Conservation (phyloP, 2,329 filamentous ascomycete species). For the Lachnellula hyalina region DNA sequence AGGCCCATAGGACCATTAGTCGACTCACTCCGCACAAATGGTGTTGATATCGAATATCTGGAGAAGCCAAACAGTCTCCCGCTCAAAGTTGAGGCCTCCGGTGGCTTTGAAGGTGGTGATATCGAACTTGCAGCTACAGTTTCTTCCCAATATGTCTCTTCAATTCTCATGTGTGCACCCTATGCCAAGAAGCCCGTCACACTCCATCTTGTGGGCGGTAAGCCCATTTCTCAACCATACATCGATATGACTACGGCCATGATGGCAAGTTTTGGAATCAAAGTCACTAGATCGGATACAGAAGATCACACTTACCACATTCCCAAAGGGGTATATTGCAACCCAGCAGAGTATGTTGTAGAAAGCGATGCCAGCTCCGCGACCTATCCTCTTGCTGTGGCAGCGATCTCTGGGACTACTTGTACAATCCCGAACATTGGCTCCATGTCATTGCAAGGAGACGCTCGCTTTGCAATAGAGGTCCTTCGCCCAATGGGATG, state of each 20-base stretch:
- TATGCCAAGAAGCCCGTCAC: conserved; percentile 95
- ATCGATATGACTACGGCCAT: conserved; percentile 99
- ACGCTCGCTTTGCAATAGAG: conserved; percentile 88
- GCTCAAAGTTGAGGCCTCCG: conserved; percentile 73
- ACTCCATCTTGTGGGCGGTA: conserved; percentile 85
- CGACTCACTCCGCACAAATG: conserved; percentile 81
- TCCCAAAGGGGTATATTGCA: conserved; percentile 75
- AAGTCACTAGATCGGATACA: conserved; percentile 67
- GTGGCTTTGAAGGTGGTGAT: conserved; percentile 76
- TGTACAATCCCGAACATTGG: conserved; percentile 97
- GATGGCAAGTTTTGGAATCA: conserved; percentile 89
- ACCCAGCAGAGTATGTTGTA: conserved; percentile 79
- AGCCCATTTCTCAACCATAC: conserved; percentile 93
- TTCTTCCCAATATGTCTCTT: conserved; percentile 98
- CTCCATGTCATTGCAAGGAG: conserved; percentile 84
- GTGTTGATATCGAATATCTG: conserved; percentile 80
- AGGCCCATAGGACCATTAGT: conserved; percentile 91
- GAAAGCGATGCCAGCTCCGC: conserved; percentile 98
- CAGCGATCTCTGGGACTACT: conserved; percentile 90
- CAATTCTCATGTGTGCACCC: conserved; percentile 91
- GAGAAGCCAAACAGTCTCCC: conserved; percentile 81
- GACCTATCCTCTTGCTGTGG: conserved; percentile 90
- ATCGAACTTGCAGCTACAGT: conserved; percentile 93
- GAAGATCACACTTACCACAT: conserved; percentile 93
- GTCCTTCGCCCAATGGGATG: conserved; percentile 93